A percentile compares a stretch with the other conserved stretches of the same genome.
phyloP scores from a whole-genome alignment of 768 basidiomycete genomes.

The Phallus indusiatus region DNA sequence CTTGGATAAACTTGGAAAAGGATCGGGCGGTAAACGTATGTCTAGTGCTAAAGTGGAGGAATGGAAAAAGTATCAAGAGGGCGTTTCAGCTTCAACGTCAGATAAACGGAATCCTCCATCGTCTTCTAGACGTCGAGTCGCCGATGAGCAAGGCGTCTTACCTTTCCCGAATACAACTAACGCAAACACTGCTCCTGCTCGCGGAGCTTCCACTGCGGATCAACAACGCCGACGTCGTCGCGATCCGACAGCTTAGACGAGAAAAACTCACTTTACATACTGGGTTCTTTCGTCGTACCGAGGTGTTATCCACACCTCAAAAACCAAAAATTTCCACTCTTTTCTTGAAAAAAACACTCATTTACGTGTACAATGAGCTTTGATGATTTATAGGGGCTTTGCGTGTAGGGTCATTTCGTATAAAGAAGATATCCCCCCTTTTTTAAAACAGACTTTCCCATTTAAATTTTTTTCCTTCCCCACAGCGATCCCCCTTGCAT shows the following conservation, averaged over 20 bases:
- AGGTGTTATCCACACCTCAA: too few relatives aligned
- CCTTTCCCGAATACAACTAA: constrained; percentile 4
- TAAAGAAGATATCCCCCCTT: too few relatives aligned
- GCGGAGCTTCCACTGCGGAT: background rate
- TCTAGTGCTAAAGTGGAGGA: constrained; percentile 79
- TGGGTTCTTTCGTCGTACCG: too few relatives aligned
- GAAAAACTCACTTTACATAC: too few relatives aligned
- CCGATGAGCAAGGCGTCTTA: constrained; percentile 10
- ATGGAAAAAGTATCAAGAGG: constrained; percentile 69
- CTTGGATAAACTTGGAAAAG: constrained; percentile 43
- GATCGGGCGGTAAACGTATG: constrained; percentile 46
- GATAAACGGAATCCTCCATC: constrained; percentile 19
- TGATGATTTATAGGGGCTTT: too few relatives aligned
- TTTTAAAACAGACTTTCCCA: too few relatives aligned
- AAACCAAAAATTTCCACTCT: too few relatives aligned
- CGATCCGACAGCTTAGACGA: constrained; percentile 18
- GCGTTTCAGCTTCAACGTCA: constrained; percentile 22
- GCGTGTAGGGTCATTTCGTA: too few relatives aligned
- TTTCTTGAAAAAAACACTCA: too few relatives aligned
- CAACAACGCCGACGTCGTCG: constrained; percentile 8
- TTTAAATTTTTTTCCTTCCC: too few relatives aligned
- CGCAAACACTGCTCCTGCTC: background rate
- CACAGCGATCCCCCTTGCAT: too few relatives aligned
- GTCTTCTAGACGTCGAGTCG: constrained; percentile 11
- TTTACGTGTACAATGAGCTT: too few relatives aligned